Conservation (phyloP, 495 filamentous ascomycete species). For the Cladorrhinum samala region DNA sequence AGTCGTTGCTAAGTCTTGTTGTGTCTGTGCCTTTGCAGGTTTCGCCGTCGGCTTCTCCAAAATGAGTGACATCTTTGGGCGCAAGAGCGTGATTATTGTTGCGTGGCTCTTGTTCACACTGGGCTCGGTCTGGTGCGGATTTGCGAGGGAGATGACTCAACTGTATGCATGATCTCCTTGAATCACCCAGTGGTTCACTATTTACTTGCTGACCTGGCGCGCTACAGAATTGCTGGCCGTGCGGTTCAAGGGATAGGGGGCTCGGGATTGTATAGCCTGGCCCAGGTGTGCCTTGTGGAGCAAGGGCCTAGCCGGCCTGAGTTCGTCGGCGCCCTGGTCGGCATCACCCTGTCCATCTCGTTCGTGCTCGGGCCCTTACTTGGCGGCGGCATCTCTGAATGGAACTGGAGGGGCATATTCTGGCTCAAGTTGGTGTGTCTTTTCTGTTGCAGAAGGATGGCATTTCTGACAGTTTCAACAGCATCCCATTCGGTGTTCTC, state of each 20-base stretch:
- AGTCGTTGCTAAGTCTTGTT: neutral
- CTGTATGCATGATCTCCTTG: conserved; percentile 36
- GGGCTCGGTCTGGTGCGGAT: conserved; percentile 53
- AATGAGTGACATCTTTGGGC: conserved; percentile 54
- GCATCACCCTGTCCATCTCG: conserved; percentile 39
- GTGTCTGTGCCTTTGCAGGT: too few species aligned
- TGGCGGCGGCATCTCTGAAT: conserved; percentile 60
- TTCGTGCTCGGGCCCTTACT: conserved; percentile 58
- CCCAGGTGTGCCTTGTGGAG: conserved; percentile 50
- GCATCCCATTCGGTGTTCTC: conserved; percentile 51
- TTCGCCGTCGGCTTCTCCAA: conserved; percentile 56
- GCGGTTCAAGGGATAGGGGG: conserved; percentile 58
- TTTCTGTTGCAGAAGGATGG: neutral
- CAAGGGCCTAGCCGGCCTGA: conserved; percentile 45
- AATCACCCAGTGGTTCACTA: neutral
- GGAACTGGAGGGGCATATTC: conserved; percentile 64
- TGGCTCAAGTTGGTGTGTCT: conserved; percentile 56
- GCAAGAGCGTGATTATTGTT: conserved; percentile 42
- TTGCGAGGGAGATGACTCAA: conserved; percentile 44
- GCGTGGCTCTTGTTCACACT: conserved; percentile 48
- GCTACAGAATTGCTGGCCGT: conserved; percentile 48
- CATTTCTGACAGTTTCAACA: conserved; percentile 8
- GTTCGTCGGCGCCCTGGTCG: conserved; percentile 39
- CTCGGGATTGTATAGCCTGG: conserved; percentile 52
- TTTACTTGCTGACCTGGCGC: neutral